A percentile compares a stretch with the other conserved stretches of the same genome.
Conservation (phyloP, 2,329 filamentous ascomycete genomes). For the Bipolaris victoriae region DNA sequence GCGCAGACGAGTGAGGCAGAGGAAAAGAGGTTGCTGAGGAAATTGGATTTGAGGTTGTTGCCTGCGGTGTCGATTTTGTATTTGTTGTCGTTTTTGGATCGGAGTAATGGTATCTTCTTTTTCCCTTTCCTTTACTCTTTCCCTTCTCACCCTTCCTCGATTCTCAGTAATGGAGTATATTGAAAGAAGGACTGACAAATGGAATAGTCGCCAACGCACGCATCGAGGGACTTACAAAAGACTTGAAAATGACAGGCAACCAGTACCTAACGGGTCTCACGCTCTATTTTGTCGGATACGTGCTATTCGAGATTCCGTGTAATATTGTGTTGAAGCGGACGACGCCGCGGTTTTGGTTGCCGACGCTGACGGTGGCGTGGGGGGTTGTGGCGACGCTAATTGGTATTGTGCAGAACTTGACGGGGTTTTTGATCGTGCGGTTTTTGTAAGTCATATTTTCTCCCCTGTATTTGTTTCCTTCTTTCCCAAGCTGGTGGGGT, state of each 20-base stretch:
- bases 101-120: conserved; percentile 40
- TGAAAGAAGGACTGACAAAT: not conserved
- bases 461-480: too few relatives aligned
- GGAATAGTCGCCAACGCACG: conserved; percentile 54
- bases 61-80: conserved; percentile 54
- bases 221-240: conserved; percentile 45
- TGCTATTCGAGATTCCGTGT: conserved; percentile 62
- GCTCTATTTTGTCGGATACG: conserved; percentile 66
- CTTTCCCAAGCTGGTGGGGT: not conserved
- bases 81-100: conserved; percentile 48
- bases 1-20: conserved; percentile 48
- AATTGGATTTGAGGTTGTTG: conserved; percentile 54
- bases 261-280: conserved; percentile 71
- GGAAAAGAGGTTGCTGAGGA: conserved; percentile 65
- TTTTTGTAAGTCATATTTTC: conserved; percentile 51
- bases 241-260: conserved; percentile 46
- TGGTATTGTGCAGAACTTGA: conserved; percentile 55
- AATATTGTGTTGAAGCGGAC: conserved; percentile 66
- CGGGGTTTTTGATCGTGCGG: conserved; percentile 55
- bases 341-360: conserved; percentile 56
- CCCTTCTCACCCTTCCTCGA: too few relatives aligned
- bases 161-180: too few relatives aligned
- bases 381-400: conserved; percentile 59
- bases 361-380: conserved; percentile 58
- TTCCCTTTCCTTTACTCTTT: not conserved